Conservation (phyloP, 805 yeast genomes). For the Lachancea lanzarotensis region DNA sequence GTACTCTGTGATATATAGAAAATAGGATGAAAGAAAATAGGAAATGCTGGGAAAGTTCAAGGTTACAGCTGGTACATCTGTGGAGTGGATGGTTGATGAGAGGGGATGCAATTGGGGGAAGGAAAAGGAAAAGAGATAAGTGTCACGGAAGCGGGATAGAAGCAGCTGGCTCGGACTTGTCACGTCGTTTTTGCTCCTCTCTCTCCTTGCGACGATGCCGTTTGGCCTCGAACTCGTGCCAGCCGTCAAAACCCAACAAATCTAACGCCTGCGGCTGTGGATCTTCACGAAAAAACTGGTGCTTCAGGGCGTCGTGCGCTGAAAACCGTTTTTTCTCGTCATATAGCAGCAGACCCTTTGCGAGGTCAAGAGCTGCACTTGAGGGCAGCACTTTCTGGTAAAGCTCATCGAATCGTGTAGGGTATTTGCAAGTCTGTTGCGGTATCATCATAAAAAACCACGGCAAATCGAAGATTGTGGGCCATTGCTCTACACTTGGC, state of each 20-base stretch:
- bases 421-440: constrained; percentile 27
- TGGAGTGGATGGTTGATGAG: not conserved
- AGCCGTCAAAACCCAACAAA: constrained; percentile 57
- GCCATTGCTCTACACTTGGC: constrained; percentile 70
- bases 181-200: constrained; percentile 15
- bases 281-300: constrained; percentile 62
- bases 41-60: not conserved
- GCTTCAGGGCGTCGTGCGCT: constrained; percentile 63
- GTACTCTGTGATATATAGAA: no score
- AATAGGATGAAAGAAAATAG: not conserved
- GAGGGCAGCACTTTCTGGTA: constrained; percentile 42
- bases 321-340: constrained; percentile 64
- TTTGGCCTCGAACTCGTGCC: constrained; percentile 87
- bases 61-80: no score
- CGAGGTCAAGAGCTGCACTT: constrained; percentile 55
- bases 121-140: no score
- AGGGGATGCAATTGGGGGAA: not conserved
- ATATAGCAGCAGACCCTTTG: constrained; percentile 52
- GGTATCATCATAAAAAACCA: constrained; percentile 89
- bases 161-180: constrained; percentile 5
- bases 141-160: not conserved
- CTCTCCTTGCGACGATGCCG: constrained; percentile 33
- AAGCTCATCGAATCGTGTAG: constrained; percentile 35
- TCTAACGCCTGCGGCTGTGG: constrained; percentile 59
- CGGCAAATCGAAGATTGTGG: constrained; percentile 68